Percentiles rank a stretch among this genome's conserved stretches.
Conservation (phyloP, 176 grass and related monocot species). For the Carex kokanica region DNA sequence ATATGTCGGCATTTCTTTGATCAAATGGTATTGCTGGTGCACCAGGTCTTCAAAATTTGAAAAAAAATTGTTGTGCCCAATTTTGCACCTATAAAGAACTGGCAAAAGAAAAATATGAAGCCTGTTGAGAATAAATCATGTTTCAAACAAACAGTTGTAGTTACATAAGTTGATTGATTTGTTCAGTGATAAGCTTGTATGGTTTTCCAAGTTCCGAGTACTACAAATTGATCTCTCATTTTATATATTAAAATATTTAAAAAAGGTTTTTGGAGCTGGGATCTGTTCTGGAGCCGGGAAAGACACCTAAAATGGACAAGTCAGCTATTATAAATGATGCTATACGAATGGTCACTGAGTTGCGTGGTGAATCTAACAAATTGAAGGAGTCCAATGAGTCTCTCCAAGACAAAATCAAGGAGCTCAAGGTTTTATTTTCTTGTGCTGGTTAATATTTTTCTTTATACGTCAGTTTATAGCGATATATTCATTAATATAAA, state of each 20-base stretch:
- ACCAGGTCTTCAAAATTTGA: background rate
- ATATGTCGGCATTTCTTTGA: background rate
- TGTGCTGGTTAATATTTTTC: background rate
- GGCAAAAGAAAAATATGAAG: background rate
- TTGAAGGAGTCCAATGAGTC: constrained; percentile 81
- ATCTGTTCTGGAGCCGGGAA: constrained; percentile 75
- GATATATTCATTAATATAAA: background rate
- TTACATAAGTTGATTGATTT: background rate
- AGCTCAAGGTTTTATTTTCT: constrained; percentile 70
- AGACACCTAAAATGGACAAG: constrained; percentile 93
- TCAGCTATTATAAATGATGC: constrained; percentile 90
- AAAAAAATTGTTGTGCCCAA: background rate
- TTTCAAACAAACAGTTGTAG: background rate
- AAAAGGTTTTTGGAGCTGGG: constrained; percentile 81
- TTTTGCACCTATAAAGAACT: background rate
- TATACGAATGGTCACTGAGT: constrained; percentile 60
- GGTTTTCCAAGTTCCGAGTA: background rate
- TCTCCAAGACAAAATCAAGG: constrained; percentile 98
- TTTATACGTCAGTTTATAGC: background rate
- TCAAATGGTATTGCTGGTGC: background rate
- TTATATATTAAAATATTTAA: background rate
- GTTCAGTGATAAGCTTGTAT: background rate
- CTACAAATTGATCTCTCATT: constrained; percentile 9
- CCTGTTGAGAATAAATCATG: background rate
- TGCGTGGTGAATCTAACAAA: constrained; percentile 67